Percentiles rank a stretch among this genome's conserved stretches.
phyloP scores from a whole-genome alignment of 805 yeast genomes.

The Yarrowia sp. region DNA sequence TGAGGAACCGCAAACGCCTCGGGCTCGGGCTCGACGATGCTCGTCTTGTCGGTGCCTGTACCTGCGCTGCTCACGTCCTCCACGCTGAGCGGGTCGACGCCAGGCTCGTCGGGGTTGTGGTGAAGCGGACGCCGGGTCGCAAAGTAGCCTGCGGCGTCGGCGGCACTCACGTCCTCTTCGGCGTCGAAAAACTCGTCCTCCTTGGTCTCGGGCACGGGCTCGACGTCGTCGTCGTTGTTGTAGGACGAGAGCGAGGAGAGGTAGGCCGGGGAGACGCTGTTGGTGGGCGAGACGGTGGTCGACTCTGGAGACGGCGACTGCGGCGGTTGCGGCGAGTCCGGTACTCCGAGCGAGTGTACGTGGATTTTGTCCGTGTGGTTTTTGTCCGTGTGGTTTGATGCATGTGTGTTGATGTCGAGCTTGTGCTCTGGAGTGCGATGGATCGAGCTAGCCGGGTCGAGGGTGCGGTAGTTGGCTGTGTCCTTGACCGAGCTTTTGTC shows the following conservation, averaged over 20 bases:
- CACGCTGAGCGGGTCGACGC: not conserved
- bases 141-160: not conserved
- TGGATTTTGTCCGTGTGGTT: too few relatives aligned
- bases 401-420: too few relatives aligned
- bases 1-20: too few relatives aligned
- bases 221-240: conserved; percentile 8
- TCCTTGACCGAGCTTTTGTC: not conserved
- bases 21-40: conserved; percentile 3
- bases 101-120: not conserved
- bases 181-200: conserved; percentile 17
- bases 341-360: too few relatives aligned
- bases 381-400: too few relatives aligned
- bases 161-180: not conserved
- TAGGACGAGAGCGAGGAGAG: conserved; percentile 11
- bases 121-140: not conserved
- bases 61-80: conserved; percentile 9
- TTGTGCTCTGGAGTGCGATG: too few relatives aligned
- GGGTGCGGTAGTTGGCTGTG: too few relatives aligned
- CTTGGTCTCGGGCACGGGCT: not conserved
- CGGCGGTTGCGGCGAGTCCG: too few relatives aligned
- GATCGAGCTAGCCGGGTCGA: too few relatives aligned
- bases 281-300: conserved; percentile 12
- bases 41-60: not conserved
- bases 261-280: conserved; percentile 6
- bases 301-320: conserved; percentile 3